Percentiles rank a stretch among this genome's conserved stretches.
Evolutionary conservation across 2,329 filamentous ascomycete species (phyloP).

Genomic region (Myriosclerotinia scirpicola): DNA sequence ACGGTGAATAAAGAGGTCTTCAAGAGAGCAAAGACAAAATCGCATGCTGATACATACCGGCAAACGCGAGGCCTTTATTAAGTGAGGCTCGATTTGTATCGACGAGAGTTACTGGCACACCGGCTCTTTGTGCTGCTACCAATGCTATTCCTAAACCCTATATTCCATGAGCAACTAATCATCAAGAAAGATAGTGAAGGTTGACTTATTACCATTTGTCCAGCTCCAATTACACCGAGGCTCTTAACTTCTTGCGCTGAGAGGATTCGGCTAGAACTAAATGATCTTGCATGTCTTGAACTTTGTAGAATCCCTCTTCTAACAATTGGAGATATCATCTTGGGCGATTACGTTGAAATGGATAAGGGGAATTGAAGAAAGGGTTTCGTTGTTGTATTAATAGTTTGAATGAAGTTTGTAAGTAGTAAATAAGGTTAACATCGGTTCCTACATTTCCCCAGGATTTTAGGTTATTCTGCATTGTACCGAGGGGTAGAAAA

Average conservation of each 20-base stretch:
- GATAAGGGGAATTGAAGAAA: not conserved
- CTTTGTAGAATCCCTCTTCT: slow-evolving; percentile 33
- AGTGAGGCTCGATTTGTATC: slow-evolving; percentile 82
- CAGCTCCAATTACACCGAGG: slow-evolving; percentile 88
- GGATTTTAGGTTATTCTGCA: not conserved
- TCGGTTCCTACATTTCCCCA: slow-evolving; percentile 15
- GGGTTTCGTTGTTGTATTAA: not conserved
- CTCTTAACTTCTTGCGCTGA: slow-evolving; percentile 74
- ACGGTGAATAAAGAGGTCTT: not conserved
- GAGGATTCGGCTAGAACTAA: slow-evolving; percentile 66
- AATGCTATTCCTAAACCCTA: slow-evolving; percentile 95
- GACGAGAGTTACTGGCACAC: slow-evolving; percentile 80
- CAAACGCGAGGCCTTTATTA: slow-evolving; percentile 87
- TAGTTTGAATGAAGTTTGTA: not conserved
- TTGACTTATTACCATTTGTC: slow-evolving; percentile 79
- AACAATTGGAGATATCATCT: slow-evolving; percentile 37
- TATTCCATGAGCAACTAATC: not conserved
- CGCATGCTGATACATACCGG: slow-evolving; percentile 55
- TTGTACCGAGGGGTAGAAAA: slow-evolving; percentile 11
- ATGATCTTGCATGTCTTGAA: slow-evolving; percentile 49
- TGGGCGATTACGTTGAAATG: slow-evolving; percentile 16
- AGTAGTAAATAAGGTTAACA: not conserved
- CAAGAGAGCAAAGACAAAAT: not conserved
- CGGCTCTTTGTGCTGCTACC: slow-evolving; percentile 82
- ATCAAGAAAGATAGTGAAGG: slow-evolving; percentile 1